Evolutionary conservation across 768 basidiomycete species (phyloP), one percentile per base, ranked within the genome.

Genomic region (Trametes punicea): DNA sequence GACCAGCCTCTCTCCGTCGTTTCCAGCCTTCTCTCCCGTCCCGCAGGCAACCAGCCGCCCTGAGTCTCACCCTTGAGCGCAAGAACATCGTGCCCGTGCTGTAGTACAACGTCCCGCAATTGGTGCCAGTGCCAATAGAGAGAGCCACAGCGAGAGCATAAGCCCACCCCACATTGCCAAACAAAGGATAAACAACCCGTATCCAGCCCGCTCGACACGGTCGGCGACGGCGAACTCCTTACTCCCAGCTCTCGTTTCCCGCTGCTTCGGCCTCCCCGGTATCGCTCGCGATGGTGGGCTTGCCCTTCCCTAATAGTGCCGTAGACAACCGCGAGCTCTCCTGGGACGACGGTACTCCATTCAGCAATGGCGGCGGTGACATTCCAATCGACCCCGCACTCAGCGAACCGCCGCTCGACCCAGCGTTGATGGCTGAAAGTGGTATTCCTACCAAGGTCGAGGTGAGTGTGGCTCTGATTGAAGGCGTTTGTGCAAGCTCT

Each of bases 341-440:
- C 27, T 76, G 81, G 70, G 84, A 87, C 59, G 74, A 78, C 64
- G 79, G 78, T 63, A 83, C 83, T 13, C 82, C 84, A 60, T 73
- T 74, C 68, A 78, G 76, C 75, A 77, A 74, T 73, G 71, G 70
- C 69, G 65, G 70, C 68, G 65, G 64, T 66, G 79, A 82, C 72
- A 86, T 90, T 70, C 87, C 87, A 62, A 90, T 90, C 76, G 88
- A 91, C 81, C 89, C 89, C 65, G 84, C 82, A 38, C 81, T 90
- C 61, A 79, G 54, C 38, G 62, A 61, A 23, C 61, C 54, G 9
- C 62, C 57, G 25, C 55, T 69, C 25, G 67, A 69, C 64, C 63
- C 68, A 6, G 63, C 63, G 21, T 41, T 69, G 56, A 46, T 68
- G 36, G 60, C 39, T 18, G 57, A 59, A 53, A 46, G 51, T 26